Base-by-base conservation (phyloP, 352 stramenopile genomes). In the Globisporangium recalcitrans region DNA sequence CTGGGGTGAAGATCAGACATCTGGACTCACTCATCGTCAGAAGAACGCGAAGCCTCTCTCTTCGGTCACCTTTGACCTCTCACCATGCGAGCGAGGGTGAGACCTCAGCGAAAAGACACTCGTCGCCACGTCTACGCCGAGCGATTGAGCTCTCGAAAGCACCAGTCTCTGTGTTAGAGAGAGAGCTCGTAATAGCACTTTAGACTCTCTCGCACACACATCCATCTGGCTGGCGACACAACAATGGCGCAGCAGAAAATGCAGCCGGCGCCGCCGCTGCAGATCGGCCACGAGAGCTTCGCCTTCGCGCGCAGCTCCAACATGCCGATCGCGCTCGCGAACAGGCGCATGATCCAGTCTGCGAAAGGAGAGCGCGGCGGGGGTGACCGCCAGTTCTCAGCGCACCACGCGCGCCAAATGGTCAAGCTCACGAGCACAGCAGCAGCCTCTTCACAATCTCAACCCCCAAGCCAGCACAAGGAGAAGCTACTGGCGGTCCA, bases 331-430 rank as follows among this genome's bases (percentile, higher is more conserved):
- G 36, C 72, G 9, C 70, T 68, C 44, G 49, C 65, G 9, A 77
- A 68, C 38, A 63, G 67, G 22, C 65, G 75, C 31, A 40, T 22
- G 0, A 64, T 81, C 13, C 70, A 82, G 48, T 74, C 68, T 13
- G 65, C 69, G 38, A 86, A 86, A 40, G 60, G 68, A 10, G 61
- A 60, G 32, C 67, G 63, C 14, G 9, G 19, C 2, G 38, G 36
- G 8, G 44, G 63, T 16, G 46, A 60, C 10, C 32, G 32, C 1
- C 42, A 63, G 32, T 70, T 68, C 24, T 86, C 77, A 0, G 72
- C 71, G 9, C 80, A 86, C 38, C 80, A 87, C 49, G 56, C 78
- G 24, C 77, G 75, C 8, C 77, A 87, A 61, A 82, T 89, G 68
- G 71, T 68, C 4, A 75, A 78, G 46, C 60, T 87, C 56, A 54